Evolutionary conservation across 805 yeast species (phyloP).

Genomic region (Lipomyces orientalis): DNA sequence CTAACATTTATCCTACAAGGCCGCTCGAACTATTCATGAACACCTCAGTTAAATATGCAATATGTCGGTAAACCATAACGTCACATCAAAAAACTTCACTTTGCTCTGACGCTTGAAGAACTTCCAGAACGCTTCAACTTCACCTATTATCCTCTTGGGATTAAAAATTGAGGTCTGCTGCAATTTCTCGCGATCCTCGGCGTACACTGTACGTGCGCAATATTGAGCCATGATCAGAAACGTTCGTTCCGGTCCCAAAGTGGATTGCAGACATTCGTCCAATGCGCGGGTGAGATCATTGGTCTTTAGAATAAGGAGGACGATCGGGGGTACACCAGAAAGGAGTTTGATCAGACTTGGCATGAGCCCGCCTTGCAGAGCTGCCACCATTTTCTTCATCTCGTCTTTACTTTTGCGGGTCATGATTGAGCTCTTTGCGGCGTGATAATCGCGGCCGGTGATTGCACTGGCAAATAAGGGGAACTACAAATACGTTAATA

Average conservation of each 20-base stretch:
- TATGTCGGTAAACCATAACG: conserved; percentile 21
- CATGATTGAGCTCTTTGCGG: conserved; percentile 61
- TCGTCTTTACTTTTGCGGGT: conserved; percentile 65
- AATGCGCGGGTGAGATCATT: conserved; percentile 89
- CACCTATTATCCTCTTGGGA: conserved; percentile 4
- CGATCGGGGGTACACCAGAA: conserved; percentile 81
- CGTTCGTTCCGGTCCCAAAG: conserved; percentile 85
- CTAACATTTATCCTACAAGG: background rate
- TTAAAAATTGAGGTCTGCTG: background rate
- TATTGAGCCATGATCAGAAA: conserved; percentile 88
- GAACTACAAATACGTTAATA: conserved; percentile 47
- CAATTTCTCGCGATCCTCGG: conserved; percentile 51
- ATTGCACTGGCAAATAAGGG: conserved; percentile 89
- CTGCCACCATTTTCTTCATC: conserved; percentile 66
- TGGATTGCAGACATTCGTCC: conserved; percentile 81
- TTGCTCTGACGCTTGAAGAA: conserved; percentile 19
- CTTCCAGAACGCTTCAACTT: conserved; percentile 14
- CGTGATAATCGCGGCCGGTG: conserved; percentile 89
- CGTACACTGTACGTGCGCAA: conserved; percentile 79
- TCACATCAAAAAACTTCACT: conserved; percentile 19
- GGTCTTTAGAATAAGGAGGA: conserved; percentile 84
- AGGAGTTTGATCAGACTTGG: conserved; percentile 79
- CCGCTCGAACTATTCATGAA: background rate
- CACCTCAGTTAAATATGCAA: background rate
- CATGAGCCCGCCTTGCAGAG: conserved; percentile 66